Conservation (phyloP, 352 stramenopile genomes). For the Pythium rishiriense region DNA sequence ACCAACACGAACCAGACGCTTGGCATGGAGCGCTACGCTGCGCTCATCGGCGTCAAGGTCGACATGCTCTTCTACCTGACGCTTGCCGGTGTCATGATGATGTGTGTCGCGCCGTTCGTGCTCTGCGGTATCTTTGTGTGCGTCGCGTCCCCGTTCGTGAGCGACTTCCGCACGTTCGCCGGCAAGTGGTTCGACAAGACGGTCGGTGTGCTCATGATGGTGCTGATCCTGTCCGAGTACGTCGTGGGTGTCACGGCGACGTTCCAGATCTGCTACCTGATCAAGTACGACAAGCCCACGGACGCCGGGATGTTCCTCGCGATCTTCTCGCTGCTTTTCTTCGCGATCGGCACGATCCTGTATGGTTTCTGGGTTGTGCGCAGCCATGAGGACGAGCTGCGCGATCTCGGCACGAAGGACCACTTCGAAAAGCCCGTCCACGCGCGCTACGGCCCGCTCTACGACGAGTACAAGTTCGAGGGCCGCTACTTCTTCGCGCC, state of each 20-base stretch:
- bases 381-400: conserved; percentile 78
- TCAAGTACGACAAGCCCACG: conserved; percentile 52
- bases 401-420: conserved; percentile 78
- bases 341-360: conserved; percentile 75
- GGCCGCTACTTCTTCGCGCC: conserved; percentile 86
- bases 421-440: conserved; percentile 88
- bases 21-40: conserved; percentile 83
- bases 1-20: conserved; percentile 29
- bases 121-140: conserved; percentile 50
- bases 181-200: conserved; percentile 78
- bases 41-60: conserved; percentile 63
- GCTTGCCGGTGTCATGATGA: conserved; percentile 55
- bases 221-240: conserved; percentile 85
- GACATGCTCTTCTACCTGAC: conserved; percentile 87
- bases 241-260: conserved; percentile 76
- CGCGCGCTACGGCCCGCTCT: conserved; percentile 74
- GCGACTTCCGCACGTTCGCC: conserved; percentile 55
- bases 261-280: conserved; percentile 86
- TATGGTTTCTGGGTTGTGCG: conserved; percentile 75
- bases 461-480: conserved; percentile 89
- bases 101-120: conserved; percentile 47
- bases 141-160: conserved; percentile 50
- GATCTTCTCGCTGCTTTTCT: conserved; percentile 65
- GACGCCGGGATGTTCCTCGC: conserved; percentile 66
- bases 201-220: conserved; percentile 80